Base-by-base conservation (phyloP, 2,329 filamentous ascomycete species). In the Aspergillus thermomutatus region DNA sequence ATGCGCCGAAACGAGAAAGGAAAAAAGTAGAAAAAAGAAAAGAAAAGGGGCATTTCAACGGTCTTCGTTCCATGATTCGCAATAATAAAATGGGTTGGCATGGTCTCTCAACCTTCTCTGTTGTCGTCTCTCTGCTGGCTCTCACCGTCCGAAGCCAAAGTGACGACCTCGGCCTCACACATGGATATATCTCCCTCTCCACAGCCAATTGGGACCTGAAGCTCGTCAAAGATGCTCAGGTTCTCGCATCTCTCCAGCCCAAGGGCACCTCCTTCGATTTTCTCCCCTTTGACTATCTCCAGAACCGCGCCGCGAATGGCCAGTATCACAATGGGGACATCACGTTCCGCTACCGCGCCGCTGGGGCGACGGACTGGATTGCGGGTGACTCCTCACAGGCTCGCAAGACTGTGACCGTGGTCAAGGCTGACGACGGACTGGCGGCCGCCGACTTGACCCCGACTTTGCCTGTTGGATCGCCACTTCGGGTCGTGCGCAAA, bases 291-390 rank as follows among this genome's bases (percentile, higher is more conserved):
- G 83, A 84, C 62, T 69, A 79, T 47, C 73, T 85, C 3, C 56
- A 74, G 0, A 69, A 71, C 17, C 75, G 83, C 7, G 76, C 80
- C 10, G 73, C 74, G 11, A 79, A 83, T 56, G 79, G 79, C 3
- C 79, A 84, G 58, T 84, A 86, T 58, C 83, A 86, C 64, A 80
- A 81, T 62, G 83, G 83, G 3, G 83, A 86, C 49, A 72, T 86
- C 41, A 84, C 81, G 0, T 76, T 82, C 47, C 78, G 82, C 11
- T 86, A 83, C 64, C 80, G 82, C n/a, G 60, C 69, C 2, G 66
- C 66, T 1, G 74, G 72, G 4, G 53, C 56, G 11, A 67, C 60
- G 1, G 51, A 61, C 2, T 86, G 83, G 83, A 75, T 70, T 2
- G 69, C 72, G 10, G 76, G 75, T 10, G 77, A 84, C 60, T 80